Evolutionary conservation across 2,329 filamentous ascomycete genomes (phyloP).

Genomic region (Trichophyton schoenleinii): DNA sequence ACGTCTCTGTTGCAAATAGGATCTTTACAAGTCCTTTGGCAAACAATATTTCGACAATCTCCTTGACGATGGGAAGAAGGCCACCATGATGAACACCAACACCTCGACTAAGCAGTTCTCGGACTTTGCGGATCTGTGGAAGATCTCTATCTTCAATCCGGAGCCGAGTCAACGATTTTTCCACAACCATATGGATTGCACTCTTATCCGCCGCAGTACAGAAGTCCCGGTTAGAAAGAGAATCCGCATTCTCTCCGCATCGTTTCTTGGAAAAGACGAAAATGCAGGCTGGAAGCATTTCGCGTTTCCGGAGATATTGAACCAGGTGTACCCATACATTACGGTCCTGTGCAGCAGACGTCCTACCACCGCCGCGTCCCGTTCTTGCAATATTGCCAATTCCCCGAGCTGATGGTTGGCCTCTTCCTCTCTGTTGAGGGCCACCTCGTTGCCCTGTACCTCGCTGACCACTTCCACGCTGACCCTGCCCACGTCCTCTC

Average conservation of each 20-base stretch:
- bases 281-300: conserved; percentile 80
- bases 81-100: conserved; percentile 96
- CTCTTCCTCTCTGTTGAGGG: conserved; percentile 42
- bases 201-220: conserved; percentile 91
- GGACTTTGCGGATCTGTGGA: conserved; percentile 81
- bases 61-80: conserved; percentile 89
- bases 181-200: conserved; percentile 91
- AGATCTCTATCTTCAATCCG: conserved; percentile 79
- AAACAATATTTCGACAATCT: conserved; percentile 93
- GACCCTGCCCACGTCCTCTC: conserved; percentile 12
- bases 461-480: conserved; percentile 15
- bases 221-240: conserved; percentile 88
- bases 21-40: conserved; percentile 92
- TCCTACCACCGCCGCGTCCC: conserved; percentile 72
- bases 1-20: conserved; percentile 93
- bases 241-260: conserved; percentile 94
- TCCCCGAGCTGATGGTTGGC: conserved; percentile 44
- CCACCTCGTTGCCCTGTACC: conserved; percentile 36
- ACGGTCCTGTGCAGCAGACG: conserved; percentile 84
- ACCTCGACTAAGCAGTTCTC: conserved; percentile 73
- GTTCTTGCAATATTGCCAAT: conserved; percentile 80
- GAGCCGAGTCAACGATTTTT: conserved; percentile 81
- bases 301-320: conserved; percentile 76
- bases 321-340: conserved; percentile 95
- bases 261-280: conserved; percentile 98